phyloP scores from a whole-genome alignment of 495 filamentous ascomycete genomes.

The Daldinia grandis region DNA sequence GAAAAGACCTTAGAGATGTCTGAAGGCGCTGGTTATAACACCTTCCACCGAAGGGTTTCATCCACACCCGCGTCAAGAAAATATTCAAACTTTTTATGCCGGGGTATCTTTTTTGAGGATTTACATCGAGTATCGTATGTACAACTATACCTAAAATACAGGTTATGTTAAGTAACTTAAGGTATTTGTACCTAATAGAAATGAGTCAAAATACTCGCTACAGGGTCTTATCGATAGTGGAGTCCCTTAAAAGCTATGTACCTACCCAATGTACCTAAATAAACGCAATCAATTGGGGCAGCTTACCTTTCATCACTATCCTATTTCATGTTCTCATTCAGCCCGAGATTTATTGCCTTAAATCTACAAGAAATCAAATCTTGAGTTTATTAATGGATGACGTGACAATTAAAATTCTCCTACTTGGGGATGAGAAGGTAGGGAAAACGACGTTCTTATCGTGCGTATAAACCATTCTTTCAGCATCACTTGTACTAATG shows the following conservation, averaged over 20 bases:
- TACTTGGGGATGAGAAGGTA: constrained; percentile 81
- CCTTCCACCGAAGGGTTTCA: constrained; percentile 28
- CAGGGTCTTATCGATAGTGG: constrained; percentile 35
- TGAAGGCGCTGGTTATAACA: constrained; percentile 33
- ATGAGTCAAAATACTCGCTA: constrained; percentile 17
- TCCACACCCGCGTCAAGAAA: constrained; percentile 19
- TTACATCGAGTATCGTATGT: neutral
- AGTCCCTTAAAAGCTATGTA: constrained; percentile 4
- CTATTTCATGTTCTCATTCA: neutral
- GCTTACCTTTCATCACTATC: neutral
- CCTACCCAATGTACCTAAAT: too few relatives aligned
- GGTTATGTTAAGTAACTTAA: too few relatives aligned
- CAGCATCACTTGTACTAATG: constrained; percentile 7
- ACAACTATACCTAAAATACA: neutral
- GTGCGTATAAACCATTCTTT: constrained; percentile 61
- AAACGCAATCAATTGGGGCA: constrained; percentile 13
- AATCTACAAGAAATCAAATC: constrained; percentile 1
- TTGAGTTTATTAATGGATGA: constrained; percentile 48
- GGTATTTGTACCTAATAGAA: neutral
- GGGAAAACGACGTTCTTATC: constrained; percentile 91
- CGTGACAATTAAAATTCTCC: constrained; percentile 70
- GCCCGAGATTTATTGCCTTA: neutral
- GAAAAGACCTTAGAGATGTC: constrained; percentile 16
- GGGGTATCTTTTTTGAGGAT: constrained; percentile 1
- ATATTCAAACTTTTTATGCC: neutral